A percentile compares a stretch with the other conserved stretches of the same genome.
phyloP scores from a whole-genome alignment of 208 protist species.

The Trypanosoma platydactyli region DNA sequence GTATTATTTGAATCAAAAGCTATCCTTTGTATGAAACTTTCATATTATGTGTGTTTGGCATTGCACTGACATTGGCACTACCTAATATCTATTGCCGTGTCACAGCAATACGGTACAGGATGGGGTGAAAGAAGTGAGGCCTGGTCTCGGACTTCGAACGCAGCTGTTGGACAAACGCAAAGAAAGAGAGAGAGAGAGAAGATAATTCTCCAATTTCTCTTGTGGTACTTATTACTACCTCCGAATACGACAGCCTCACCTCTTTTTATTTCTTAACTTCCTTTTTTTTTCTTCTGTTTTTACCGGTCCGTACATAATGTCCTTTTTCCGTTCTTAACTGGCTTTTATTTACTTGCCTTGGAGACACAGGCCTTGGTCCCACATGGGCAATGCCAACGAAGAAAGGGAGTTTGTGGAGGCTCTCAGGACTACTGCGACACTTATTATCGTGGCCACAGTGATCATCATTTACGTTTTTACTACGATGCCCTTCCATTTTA shows the following conservation, averaged over 20 bases:
- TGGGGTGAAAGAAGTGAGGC: no score
- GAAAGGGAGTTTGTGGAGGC: neutral
- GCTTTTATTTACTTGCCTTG: neutral
- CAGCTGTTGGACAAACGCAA: no score
- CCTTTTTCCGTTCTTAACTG: constrained; percentile 6
- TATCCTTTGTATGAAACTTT: constrained; percentile 79
- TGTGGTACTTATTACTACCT: neutral
- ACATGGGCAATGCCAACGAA: constrained; percentile 12
- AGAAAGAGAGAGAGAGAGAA: no score
- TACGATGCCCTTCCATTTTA: constrained; percentile 10
- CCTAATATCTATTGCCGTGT: no score
- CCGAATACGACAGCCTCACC: neutral
- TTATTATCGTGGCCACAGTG: constrained; percentile 27
- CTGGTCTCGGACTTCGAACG: no score
- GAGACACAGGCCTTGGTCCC: neutral
- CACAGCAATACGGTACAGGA: no score
- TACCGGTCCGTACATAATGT: neutral
- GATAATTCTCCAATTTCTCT: neutral
- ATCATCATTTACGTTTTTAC: constrained; percentile 12
- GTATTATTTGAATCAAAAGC: constrained; percentile 92
- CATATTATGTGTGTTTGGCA: neutral
- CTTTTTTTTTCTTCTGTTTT: neutral
- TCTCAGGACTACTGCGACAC: constrained; percentile 1
- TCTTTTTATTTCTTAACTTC: neutral
- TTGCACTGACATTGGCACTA: constrained; percentile 1